Conservation (phyloP, 495 filamentous ascomycete genomes). For the Jackrogersella multiformis region DNA sequence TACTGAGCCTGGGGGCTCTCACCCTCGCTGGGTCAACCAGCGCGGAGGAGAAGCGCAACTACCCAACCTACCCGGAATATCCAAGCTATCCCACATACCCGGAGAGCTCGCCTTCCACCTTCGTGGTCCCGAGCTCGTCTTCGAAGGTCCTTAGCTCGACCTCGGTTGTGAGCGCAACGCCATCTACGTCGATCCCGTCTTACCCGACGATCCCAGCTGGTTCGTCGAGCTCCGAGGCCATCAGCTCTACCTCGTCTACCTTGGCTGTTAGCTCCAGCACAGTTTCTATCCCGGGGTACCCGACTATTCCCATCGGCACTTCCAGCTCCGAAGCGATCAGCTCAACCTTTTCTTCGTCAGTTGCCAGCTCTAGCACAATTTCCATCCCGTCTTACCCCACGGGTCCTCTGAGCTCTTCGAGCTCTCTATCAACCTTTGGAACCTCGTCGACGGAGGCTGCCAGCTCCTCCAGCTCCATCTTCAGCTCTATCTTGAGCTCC, state of each 20-base stretch:
- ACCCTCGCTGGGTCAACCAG: constrained; percentile 31
- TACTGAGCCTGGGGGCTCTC: constrained; percentile 36
- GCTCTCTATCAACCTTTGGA: not conserved
- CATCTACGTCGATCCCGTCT: constrained; percentile 44
- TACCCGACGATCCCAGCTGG: constrained; percentile 24
- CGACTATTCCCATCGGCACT: not conserved
- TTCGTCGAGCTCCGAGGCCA: not conserved
- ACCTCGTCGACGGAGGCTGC: too few relatives aligned
- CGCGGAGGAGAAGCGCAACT: constrained; percentile 21
- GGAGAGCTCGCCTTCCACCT: constrained; percentile 6
- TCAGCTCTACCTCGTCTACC: not conserved
- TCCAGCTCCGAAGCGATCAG: constrained; percentile 4
- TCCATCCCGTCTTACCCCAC: not conserved
- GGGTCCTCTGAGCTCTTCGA: not conserved
- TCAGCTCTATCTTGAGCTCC: not conserved
- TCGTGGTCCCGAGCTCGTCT: not conserved
- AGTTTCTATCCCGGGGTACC: not conserved
- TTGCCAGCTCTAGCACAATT: not conserved
- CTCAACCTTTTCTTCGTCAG: not conserved
- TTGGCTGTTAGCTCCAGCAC: constrained; percentile 6
- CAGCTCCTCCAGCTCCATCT: not conserved
- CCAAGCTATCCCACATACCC: constrained; percentile 13
- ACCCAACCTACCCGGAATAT: constrained; percentile 12
- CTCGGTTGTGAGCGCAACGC: not conserved
- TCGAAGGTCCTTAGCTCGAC: not conserved